These are phyloP conservation scores for Lipomyces japonicus DNA, from an alignment of 805 yeast genomes.

Conservation along the genomic window DNA sequence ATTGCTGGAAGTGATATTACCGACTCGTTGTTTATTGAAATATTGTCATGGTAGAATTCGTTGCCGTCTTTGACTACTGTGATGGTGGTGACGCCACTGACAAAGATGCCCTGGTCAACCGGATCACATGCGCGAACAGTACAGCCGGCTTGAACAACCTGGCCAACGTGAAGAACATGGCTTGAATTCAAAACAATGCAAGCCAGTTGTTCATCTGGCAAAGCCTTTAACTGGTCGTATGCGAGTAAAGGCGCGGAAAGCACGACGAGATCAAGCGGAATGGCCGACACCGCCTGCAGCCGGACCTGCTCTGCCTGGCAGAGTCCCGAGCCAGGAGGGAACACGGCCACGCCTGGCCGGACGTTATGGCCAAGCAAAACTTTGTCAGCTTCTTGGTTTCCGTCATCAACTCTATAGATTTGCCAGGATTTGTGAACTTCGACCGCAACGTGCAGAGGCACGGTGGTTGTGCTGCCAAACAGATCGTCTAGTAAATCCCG, in stretches of 20 bases:
- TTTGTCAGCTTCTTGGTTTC: no score
- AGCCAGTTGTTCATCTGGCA: no score
- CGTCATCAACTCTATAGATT: no score
- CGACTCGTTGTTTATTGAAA: slow-evolving; percentile 3
- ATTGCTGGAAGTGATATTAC: slow-evolving; percentile 5
- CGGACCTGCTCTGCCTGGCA: neutral
- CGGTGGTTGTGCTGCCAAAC: no score
- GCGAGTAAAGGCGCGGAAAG: neutral
- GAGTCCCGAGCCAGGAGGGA: neutral
- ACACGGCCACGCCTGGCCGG: neutral
- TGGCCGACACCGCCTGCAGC: no score
- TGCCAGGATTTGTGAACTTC: no score
- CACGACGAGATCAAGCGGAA: neutral
- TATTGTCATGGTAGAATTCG: slow-evolving; percentile 30
- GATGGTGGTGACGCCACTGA: slow-evolving; percentile 45
- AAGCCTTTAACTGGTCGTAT: neutral
- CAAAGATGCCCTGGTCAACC: slow-evolving; percentile 59
- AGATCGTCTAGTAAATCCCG: no score
- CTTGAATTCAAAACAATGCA: no score
- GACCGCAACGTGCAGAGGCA: no score
- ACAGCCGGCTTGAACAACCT: no score
- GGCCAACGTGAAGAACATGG: no score
- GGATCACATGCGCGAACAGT: slow-evolving; percentile 54
- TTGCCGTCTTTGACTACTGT: slow-evolving; percentile 45
- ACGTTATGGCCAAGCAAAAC: no score